phyloP scores from a whole-genome alignment of 306 rosid genomes.

The Fragaria nilgerrensis region DNA sequence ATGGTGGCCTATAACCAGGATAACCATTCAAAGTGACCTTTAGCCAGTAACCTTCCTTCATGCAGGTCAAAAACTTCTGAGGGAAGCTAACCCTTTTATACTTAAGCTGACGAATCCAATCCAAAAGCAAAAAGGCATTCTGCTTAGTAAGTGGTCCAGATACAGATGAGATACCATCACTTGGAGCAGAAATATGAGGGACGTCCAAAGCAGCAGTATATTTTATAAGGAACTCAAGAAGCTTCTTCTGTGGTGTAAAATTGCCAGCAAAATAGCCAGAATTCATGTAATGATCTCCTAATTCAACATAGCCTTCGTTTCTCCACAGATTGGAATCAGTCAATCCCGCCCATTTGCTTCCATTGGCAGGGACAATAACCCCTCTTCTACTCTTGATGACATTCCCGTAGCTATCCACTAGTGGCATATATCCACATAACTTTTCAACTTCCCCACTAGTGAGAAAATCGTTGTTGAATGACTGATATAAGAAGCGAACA shows the following conservation, averaged over 20 bases:
- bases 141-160: conserved; percentile 47
- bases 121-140: conserved; percentile 60
- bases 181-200: conserved; percentile 60
- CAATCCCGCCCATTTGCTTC: conserved; percentile 66
- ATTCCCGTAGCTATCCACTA: conserved; percentile 53
- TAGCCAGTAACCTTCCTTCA: conserved; percentile 67
- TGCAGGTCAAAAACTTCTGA: conserved; percentile 38
- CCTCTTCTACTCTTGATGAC: conserved; percentile 12
- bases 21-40: conserved; percentile 43
- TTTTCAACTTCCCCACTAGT: background rate
- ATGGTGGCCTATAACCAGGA: conserved; percentile 47
- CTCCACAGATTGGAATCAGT: conserved; percentile 62
- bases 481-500: conserved; percentile 60
- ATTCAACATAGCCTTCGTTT: conserved; percentile 46
- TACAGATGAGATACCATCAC: conserved; percentile 41
- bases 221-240: conserved; percentile 39
- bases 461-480: conserved; percentile 23
- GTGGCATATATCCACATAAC: conserved; percentile 48
- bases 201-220: conserved; percentile 53
- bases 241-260: conserved; percentile 2
- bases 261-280: conserved; percentile 36
- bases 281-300: conserved; percentile 47
- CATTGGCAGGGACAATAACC: conserved; percentile 63
- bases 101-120: conserved; percentile 50
- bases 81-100: conserved; percentile 17